phyloP scores from a whole-genome alignment of 495 filamentous ascomycete genomes.

The Umbilicaria muhlenbergii region DNA sequence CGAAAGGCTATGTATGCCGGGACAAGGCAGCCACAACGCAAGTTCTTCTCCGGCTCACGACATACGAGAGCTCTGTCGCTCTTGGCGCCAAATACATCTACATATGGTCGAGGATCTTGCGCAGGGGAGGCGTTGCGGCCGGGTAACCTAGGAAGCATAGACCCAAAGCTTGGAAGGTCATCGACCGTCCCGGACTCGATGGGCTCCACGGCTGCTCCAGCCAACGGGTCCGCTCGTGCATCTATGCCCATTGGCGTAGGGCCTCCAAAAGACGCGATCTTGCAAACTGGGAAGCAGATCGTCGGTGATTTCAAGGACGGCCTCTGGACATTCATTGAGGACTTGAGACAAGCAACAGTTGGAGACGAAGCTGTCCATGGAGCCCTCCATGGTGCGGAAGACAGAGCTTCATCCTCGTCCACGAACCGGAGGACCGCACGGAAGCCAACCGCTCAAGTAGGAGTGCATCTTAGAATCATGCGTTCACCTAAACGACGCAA shows the following conservation, averaged over 20 bases:
- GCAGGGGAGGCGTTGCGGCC: slow-evolving; percentile 8
- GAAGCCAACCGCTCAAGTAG: slow-evolving; percentile 10
- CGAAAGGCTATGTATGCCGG: slow-evolving; percentile 26
- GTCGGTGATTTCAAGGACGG: slow-evolving; percentile 80
- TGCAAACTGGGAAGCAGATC: slow-evolving; percentile 67
- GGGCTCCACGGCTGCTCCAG: not conserved
- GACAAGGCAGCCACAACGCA: slow-evolving; percentile 27
- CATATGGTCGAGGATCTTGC: not conserved
- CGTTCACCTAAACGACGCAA: too few relatives aligned
- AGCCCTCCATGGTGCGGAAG: slow-evolving; percentile 18
- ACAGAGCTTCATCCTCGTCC: slow-evolving; percentile 12
- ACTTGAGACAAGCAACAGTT: slow-evolving; percentile 84
- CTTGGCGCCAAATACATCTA: slow-evolving; percentile 41
- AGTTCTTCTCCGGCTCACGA: slow-evolving; percentile 52
- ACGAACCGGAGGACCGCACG: slow-evolving; percentile 3
- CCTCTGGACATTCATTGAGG: slow-evolving; percentile 93
- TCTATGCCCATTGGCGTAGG: not conserved
- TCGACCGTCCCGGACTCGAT: not conserved
- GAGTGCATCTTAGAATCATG: too few relatives aligned
- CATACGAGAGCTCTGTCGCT: slow-evolving; percentile 73
- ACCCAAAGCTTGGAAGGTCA: not conserved
- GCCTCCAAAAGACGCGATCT: slow-evolving; percentile 29
- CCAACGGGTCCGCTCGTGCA: not conserved
- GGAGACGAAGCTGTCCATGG: slow-evolving; percentile 74
- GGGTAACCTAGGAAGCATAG: slow-evolving; percentile 3